These are phyloP conservation scores for Apiospora rasikravindrae DNA, from an alignment of 2,329 filamentous ascomycete species.

Conservation along the genomic window DNA sequence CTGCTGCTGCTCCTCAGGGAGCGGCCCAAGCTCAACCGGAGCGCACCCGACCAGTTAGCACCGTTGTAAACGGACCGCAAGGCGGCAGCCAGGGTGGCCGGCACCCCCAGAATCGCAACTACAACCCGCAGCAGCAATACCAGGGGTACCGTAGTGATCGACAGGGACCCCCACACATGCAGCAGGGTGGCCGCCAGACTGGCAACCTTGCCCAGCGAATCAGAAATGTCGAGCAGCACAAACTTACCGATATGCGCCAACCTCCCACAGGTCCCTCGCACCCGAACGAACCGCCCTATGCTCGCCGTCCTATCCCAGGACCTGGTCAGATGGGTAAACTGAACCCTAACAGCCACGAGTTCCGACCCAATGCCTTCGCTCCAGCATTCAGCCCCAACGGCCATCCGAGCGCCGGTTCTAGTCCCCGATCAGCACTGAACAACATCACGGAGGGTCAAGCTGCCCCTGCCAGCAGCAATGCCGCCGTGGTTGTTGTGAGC, in stretches of 20 bases:
- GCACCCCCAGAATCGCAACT: slow-evolving; percentile 55
- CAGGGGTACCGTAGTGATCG: slow-evolving; percentile 56
- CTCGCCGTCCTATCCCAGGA: slow-evolving; percentile 58
- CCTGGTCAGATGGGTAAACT: slow-evolving; percentile 60
- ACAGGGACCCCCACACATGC: slow-evolving; percentile 45
- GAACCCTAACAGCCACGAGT: slow-evolving; percentile 75
- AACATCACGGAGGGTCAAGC: slow-evolving; percentile 44
- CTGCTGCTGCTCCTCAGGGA: slow-evolving; percentile 33
- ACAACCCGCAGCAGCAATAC: slow-evolving; percentile 52
- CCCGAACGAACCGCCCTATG: slow-evolving; percentile 56
- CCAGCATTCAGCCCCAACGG: slow-evolving; percentile 78
- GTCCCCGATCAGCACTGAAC: slow-evolving; percentile 69
- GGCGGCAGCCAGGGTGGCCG: slow-evolving; percentile 38
- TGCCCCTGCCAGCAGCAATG: slow-evolving; percentile 34
- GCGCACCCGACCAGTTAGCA: slow-evolving; percentile 40
- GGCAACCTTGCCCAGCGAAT: slow-evolving; percentile 57
- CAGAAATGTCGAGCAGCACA: slow-evolving; percentile 55
- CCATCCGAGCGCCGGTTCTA: slow-evolving; percentile 71
- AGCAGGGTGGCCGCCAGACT: slow-evolving; percentile 44
- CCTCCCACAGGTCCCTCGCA: slow-evolving; percentile 77
- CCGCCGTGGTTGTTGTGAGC: slow-evolving; percentile 57
- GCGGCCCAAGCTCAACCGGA: slow-evolving; percentile 28
- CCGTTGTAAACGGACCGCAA: slow-evolving; percentile 27
- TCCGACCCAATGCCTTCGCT: slow-evolving; percentile 83
- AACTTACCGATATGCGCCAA: slow-evolving; percentile 68